A percentile compares a stretch with the other conserved stretches of the same genome.
Conservation (phyloP, 257 asterid species). For the Petunia axillaris region DNA sequence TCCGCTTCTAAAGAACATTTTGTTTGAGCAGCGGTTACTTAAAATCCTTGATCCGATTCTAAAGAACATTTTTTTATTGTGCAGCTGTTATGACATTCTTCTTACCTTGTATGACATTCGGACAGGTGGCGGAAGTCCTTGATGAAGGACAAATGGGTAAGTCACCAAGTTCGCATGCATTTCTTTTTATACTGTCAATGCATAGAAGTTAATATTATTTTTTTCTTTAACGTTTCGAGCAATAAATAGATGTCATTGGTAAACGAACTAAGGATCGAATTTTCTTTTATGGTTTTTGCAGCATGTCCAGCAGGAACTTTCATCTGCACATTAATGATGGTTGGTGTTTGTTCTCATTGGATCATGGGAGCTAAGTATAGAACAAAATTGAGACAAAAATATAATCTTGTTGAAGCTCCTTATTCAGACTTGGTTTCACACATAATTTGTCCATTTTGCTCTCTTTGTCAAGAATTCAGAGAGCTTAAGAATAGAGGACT, state of each 20-base stretch:
- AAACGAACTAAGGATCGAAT: background rate
- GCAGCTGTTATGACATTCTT: slow-evolving; percentile 55
- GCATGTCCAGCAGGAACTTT: slow-evolving; percentile 47
- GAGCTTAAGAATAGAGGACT: slow-evolving; percentile 51
- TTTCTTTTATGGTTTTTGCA: slow-evolving; percentile 24
- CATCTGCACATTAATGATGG: slow-evolving; percentile 49
- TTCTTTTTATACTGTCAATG: background rate
- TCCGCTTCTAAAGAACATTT: background rate
- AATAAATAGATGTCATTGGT: background rate
- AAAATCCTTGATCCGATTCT: background rate
- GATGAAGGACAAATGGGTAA: slow-evolving; percentile 49
- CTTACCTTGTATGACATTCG: slow-evolving; percentile 61
- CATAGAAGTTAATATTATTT: background rate
- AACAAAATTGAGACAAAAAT: slow-evolving; percentile 42
- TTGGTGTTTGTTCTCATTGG: slow-evolving; percentile 47
- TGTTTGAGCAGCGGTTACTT: background rate
- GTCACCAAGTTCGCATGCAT: background rate
- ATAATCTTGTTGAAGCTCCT: slow-evolving; percentile 59
- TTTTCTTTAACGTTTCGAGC: background rate
- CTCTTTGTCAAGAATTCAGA: slow-evolving; percentile 60
- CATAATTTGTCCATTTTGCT: slow-evolving; percentile 46
- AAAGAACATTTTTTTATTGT: background rate
- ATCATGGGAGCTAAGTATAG: slow-evolving; percentile 53
- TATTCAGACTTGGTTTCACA: slow-evolving; percentile 47
- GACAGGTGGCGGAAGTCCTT: slow-evolving; percentile 58